phyloP scores from a whole-genome alignment of 768 basidiomycete genomes.

The Boletellus sp. region DNA sequence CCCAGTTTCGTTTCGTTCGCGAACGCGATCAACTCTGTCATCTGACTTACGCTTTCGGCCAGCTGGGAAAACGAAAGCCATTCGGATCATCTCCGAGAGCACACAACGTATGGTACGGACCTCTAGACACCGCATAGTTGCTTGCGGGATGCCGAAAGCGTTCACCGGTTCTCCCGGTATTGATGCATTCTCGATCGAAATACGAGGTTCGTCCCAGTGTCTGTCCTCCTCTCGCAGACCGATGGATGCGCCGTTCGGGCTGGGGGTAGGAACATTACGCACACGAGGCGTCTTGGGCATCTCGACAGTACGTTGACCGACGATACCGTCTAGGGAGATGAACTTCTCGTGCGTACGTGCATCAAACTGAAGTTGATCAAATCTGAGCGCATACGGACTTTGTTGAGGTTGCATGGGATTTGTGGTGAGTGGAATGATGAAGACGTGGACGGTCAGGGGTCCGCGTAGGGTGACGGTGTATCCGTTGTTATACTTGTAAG shows the following conservation, averaged over 20 bases:
- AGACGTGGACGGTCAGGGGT: constrained; percentile 65
- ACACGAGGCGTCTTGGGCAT: constrained; percentile 37
- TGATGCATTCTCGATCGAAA: constrained; percentile 55
- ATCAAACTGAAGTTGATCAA: constrained; percentile 73
- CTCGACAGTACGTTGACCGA: constrained; percentile 45
- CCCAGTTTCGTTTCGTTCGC: constrained; percentile 53
- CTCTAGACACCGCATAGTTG: constrained; percentile 86
- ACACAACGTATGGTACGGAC: constrained; percentile 34
- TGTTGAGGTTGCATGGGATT: constrained; percentile 21
- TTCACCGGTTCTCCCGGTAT: constrained; percentile 83
- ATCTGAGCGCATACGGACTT: constrained; percentile 45
- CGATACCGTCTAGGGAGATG: constrained; percentile 61
- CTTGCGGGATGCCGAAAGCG: constrained; percentile 84
- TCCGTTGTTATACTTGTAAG: constrained; percentile 75
- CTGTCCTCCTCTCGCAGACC: constrained; percentile 48
- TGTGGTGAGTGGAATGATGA: constrained; percentile 27
- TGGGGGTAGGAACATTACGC: constrained; percentile 34
- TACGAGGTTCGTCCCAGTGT: constrained; percentile 64
- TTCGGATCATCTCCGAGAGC: constrained; percentile 3
- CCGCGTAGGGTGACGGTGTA: constrained; percentile 76
- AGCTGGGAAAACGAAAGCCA: constrained; percentile 39
- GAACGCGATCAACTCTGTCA: constrained; percentile 73
- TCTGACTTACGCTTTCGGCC: constrained; percentile 77
- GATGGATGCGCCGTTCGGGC: constrained; percentile 26
- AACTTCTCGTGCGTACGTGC: constrained; percentile 71